These are phyloP conservation scores for Cryptosporidium sp. DNA, from an alignment of 169 alveolate species.

Conservation along the genomic window DNA sequence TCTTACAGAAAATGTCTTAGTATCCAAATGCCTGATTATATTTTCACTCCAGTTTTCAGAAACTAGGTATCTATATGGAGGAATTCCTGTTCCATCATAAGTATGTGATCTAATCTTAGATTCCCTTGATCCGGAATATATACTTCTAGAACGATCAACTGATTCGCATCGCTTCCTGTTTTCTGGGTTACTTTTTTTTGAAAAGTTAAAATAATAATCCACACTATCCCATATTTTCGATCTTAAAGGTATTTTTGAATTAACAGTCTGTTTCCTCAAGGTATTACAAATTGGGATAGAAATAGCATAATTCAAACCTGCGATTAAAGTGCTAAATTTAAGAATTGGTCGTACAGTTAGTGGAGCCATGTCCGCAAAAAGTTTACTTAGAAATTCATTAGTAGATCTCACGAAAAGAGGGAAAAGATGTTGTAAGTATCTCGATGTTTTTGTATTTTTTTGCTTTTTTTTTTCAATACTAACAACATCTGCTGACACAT, in stretches of 20 bases:
- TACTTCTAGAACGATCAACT: constrained; percentile 45
- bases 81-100: constrained; percentile 65
- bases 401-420: constrained; percentile 63
- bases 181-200: background rate
- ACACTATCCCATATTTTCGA: constrained; percentile 35
- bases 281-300: constrained; percentile 25
- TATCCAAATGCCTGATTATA: constrained; percentile 39
- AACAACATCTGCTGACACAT: constrained; percentile 52
- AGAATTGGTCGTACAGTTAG: constrained; percentile 59
- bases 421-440: constrained; percentile 53
- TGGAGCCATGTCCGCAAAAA: constrained; percentile 58
- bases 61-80: constrained; percentile 67
- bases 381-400: constrained; percentile 33
- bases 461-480: constrained; percentile 69
- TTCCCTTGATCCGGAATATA: constrained; percentile 6
- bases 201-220: background rate
- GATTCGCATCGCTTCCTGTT: constrained; percentile 29
- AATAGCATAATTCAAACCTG: constrained; percentile 49
- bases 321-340: constrained; percentile 21
- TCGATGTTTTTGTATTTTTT: constrained; percentile 42
- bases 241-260: background rate
- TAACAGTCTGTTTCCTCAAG: background rate
- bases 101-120: constrained; percentile 44
- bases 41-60: constrained; percentile 71
- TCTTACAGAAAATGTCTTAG: constrained; percentile 20